A percentile compares a stretch with the other conserved stretches of the same genome.
Conservation (phyloP, 371 early-diverging fungal genomes). For the Dipsacomyces acuminosporus region DNA sequence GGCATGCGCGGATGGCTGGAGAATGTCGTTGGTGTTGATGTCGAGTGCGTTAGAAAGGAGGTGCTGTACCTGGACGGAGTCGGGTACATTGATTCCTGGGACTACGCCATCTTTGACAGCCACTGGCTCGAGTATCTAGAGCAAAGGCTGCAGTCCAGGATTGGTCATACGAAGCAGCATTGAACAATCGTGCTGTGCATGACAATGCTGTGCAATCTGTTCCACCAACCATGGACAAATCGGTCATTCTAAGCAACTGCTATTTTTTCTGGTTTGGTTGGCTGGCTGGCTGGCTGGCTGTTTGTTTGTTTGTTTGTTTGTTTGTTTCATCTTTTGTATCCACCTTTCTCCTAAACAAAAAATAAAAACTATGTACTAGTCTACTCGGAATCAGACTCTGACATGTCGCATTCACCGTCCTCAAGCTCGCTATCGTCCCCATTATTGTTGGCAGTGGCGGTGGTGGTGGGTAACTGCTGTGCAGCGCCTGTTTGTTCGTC, state of each 20-base stretch:
- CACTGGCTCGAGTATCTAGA: slow-evolving; percentile 25
- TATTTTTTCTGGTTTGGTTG: too few relatives aligned
- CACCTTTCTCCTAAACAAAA: background rate
- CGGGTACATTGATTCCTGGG: slow-evolving; percentile 35
- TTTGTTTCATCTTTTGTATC: too few relatives aligned
- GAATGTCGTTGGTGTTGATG: slow-evolving; percentile 19
- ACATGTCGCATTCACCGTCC: slow-evolving; percentile 44
- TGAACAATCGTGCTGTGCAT: too few relatives aligned
- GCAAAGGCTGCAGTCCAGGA: slow-evolving; percentile 2
- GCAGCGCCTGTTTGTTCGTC: too few relatives aligned
- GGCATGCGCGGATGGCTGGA: slow-evolving; percentile 49
- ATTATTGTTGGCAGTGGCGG: background rate
- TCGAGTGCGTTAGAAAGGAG: slow-evolving; percentile 35
- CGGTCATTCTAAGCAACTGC: too few relatives aligned
- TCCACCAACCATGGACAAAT: too few relatives aligned
- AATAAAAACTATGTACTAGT: background rate
- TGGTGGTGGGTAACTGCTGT: background rate
- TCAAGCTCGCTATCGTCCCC: slow-evolving; percentile 13
- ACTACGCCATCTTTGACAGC: slow-evolving; percentile 38
- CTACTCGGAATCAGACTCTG: slow-evolving; percentile 33
- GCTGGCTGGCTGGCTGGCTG: too few relatives aligned
- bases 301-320: too few relatives aligned
- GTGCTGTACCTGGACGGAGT: slow-evolving; percentile 21
- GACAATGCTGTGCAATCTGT: too few relatives aligned
- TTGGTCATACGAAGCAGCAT: background rate